A percentile compares a stretch with the other conserved stretches of the same genome.
Evolutionary conservation across 768 basidiomycete genomes (phyloP).

Genomic region (Agaricus blazei): DNA sequence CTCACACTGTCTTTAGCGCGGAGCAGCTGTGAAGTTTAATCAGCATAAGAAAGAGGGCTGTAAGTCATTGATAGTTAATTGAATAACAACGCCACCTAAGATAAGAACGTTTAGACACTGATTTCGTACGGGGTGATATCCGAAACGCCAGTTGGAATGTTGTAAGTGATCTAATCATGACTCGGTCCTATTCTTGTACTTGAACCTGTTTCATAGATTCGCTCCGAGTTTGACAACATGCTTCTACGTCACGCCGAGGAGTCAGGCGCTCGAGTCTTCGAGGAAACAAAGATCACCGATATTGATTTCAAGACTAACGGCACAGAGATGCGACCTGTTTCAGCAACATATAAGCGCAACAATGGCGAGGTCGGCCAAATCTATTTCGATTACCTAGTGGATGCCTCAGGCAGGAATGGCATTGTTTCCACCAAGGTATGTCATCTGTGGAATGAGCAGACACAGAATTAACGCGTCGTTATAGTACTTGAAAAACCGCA

Average conservation of each 20-base stretch:
- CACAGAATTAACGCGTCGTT: neutral
- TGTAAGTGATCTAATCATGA: conserved; percentile 15
- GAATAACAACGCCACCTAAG: neutral
- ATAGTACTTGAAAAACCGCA: conserved; percentile 26
- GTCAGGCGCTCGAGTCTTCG: conserved; percentile 26
- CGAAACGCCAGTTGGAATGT: conserved; percentile 31
- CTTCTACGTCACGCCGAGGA: conserved; percentile 27
- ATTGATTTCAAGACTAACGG: conserved; percentile 20
- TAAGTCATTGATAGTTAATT: conserved; percentile 14
- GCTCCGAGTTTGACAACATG: conserved; percentile 32
- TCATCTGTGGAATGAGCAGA: neutral
- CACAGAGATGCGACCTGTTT: conserved; percentile 15
- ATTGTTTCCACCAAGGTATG: conserved; percentile 30
- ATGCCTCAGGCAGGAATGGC: conserved; percentile 30
- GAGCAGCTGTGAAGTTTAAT: conserved; percentile 36
- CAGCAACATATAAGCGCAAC: conserved; percentile 20
- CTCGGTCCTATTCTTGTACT: neutral
- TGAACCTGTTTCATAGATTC: conserved; percentile 16
- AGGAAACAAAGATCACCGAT: conserved; percentile 25
- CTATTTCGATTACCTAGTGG: conserved; percentile 28
- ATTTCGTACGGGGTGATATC: conserved; percentile 24
- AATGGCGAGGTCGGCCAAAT: conserved; percentile 21
- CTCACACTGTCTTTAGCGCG: conserved; percentile 20
- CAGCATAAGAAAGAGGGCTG: conserved; percentile 33
- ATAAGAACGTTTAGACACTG: conserved; percentile 22